Conservation (phyloP, 192 early-diverging fungal genomes). For the Gryganskiella cystojenkinii region DNA sequence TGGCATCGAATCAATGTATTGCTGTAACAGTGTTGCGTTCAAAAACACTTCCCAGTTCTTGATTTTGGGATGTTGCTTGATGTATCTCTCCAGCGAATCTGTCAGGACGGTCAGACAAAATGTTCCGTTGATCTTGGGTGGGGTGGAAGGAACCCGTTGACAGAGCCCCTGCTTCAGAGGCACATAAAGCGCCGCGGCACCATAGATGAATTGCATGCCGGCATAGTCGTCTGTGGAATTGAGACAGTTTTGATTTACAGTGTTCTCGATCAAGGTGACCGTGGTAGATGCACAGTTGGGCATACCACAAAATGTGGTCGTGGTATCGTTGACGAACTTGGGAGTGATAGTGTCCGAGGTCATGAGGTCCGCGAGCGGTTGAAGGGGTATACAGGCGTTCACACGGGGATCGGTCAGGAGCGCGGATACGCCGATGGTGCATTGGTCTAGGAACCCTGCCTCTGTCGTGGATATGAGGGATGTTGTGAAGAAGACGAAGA, state of each 20-base stretch:
- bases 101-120: slow-evolving; percentile 30
- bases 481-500: slow-evolving; percentile 1
- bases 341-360: slow-evolving; percentile 12
- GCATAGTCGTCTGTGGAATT: slow-evolving; percentile 3
- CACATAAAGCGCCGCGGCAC: slow-evolving; percentile 18
- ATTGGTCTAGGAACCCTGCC: slow-evolving; percentile 32
- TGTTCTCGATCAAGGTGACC: slow-evolving; percentile 37
- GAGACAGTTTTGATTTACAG: slow-evolving; percentile 37
- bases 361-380: slow-evolving; percentile 1
- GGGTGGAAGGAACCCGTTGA: slow-evolving; percentile 24
- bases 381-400: slow-evolving; percentile 14
- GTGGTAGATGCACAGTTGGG: slow-evolving; percentile 12
- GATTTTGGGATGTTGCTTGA: slow-evolving; percentile 5
- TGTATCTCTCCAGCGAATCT: slow-evolving; percentile 8
- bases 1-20: slow-evolving; percentile 13
- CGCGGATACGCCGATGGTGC: slow-evolving; percentile 9
- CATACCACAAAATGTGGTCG: slow-evolving; percentile 21
- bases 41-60: slow-evolving; percentile 2
- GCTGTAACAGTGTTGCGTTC: slow-evolving; percentile 10
- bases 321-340: slow-evolving; percentile 34
- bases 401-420: slow-evolving; percentile 13
- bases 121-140: slow-evolving; percentile 33
- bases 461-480: slow-evolving; percentile 2
- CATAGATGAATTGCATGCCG: slow-evolving; percentile 5
- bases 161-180: slow-evolving; percentile 44